Conservation (phyloP, 148 eudicot species). For the Chenopodium berlandieri region DNA sequence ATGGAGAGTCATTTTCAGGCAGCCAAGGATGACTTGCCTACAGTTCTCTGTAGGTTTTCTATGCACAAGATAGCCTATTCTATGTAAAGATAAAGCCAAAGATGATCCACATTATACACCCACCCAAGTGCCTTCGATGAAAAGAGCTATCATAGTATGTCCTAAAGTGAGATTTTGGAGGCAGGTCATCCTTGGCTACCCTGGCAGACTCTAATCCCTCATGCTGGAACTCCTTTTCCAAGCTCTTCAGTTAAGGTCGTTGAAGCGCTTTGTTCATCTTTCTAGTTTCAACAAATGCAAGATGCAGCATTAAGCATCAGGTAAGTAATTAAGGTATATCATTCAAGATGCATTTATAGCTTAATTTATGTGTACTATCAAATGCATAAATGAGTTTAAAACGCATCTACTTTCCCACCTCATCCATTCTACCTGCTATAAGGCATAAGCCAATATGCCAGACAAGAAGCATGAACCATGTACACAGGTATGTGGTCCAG, state of each 20-base stretch:
- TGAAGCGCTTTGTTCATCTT: background rate
- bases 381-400: background rate
- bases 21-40: constrained; percentile 32
- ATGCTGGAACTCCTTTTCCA: constrained; percentile 23
- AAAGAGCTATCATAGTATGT: background rate
- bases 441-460: background rate
- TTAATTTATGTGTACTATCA: background rate
- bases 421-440: background rate
- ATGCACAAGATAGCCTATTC: background rate
- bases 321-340: background rate
- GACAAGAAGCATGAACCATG: background rate
- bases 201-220: constrained; percentile 17
- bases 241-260: background rate
- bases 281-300: background rate
- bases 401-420: background rate
- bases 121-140: background rate
- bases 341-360: background rate
- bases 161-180: background rate
- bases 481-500: background rate
- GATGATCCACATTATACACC: background rate
- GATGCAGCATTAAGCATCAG: background rate
- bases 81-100: background rate
- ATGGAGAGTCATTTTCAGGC: constrained; percentile 10
- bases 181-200: constrained; percentile 31
- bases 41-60: constrained; percentile 11